Percentiles rank a stretch among this genome's conserved stretches.
phyloP scores from a whole-genome alignment of 192 early-diverging fungal species.

The Tieghemiomyces parasiticus region DNA sequence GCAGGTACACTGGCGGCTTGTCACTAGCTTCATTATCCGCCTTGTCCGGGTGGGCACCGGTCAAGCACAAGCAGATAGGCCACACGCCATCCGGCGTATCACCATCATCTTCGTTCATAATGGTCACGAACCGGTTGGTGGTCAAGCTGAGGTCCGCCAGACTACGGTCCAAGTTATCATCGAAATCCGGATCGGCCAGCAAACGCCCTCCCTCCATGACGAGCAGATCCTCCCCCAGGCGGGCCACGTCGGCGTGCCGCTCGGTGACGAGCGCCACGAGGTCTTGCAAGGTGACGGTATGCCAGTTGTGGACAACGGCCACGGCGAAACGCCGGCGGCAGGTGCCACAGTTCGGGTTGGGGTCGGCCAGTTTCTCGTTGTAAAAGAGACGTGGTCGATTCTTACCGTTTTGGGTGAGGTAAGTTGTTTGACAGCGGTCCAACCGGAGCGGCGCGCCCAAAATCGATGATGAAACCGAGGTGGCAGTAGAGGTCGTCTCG shows the following conservation, averaged over 20 bases:
- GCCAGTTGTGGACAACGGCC: conserved; percentile 37
- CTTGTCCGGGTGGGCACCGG: no score
- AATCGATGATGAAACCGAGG: no score
- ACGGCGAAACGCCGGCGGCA: conserved; percentile 50
- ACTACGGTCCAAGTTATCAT: conserved; percentile 50
- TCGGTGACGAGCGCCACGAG: conserved; percentile 40
- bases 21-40: no score
- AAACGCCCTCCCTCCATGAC: conserved; percentile 57
- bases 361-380: conserved; percentile 41
- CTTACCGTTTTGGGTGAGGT: conserved; percentile 39
- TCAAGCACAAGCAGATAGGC: no score
- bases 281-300: conserved; percentile 48
- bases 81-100: no score
- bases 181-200: conserved; percentile 80
- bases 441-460: no score
- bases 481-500: no score
- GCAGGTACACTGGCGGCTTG: no score
- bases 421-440: conserved; percentile 26
- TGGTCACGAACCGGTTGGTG: conserved; percentile 37
- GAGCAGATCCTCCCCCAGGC: conserved; percentile 53
- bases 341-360: conserved; percentile 63
- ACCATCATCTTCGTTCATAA: conserved; percentile 47
- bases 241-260: conserved; percentile 24
- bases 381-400: conserved; percentile 41
- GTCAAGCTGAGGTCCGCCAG: conserved; percentile 43